Evolutionary conservation across 2,329 filamentous ascomycete genomes (phyloP), one percentile per base, ranked within the genome.

Genomic region (Herpotrichia juniperi): DNA sequence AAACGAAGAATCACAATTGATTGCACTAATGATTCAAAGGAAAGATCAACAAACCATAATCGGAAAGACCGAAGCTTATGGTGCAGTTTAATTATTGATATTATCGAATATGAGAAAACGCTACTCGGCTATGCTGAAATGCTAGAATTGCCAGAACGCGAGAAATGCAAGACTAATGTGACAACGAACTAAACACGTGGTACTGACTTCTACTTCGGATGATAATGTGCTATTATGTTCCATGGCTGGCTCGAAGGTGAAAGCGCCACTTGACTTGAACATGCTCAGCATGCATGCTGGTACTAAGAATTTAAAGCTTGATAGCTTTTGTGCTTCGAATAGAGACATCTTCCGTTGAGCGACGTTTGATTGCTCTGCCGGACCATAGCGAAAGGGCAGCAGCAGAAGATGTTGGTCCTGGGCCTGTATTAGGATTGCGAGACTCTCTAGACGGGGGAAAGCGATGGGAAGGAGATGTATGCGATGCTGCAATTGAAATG

Each of bases 51-150:
- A 37, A 17, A 19, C 34, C 7, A 19, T 37, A n/a, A 34, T 32
- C 12, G 21, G 21, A 37, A 37, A 37, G 34, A 37, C 7, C 6
- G 34, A 17, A 17, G 9, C 34, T 17, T 14, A 17, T 19, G 16
- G 21, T 17, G 34, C 34, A 21, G 26, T 28, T 6, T 10, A 10
- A 34, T 37, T 37, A 37, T 37, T 37, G 34, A 19, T 19, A 37
- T 37, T 37, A n/a, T n/a, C n/a, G n/a, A n/a, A n/a, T 40, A 40
- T 34, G 5, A 34, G 37, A 40, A n/a, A 11, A 40, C 25, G 37
- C 37, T 40, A 8, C 19, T 40, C 19, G 37, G 19, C 21, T 40
- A 25, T 40, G 37, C 37, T 40, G 37, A 25, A 40, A 40, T 10
- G 34, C n/a, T 37, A 21, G 34, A 7, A n/a, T 5, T 34, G 9